Percentiles rank a stretch among this genome's conserved stretches.
Conservation (phyloP, 129 eudicot genomes). For the Glebionis coronaria region DNA sequence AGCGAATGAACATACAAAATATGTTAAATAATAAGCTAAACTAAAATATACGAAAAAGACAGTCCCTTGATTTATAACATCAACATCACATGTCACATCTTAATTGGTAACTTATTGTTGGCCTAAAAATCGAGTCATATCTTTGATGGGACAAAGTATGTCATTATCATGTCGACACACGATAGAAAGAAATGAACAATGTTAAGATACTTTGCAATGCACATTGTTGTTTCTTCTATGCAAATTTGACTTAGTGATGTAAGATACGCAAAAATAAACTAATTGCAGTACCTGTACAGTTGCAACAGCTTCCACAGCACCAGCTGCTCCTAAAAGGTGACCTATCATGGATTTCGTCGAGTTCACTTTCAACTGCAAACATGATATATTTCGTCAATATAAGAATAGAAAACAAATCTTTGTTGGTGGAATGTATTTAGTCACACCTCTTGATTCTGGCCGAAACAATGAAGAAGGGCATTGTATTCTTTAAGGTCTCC, state of each 20-base stretch:
- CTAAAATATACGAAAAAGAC: not conserved
- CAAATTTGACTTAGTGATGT: not conserved
- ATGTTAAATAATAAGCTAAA: too few relatives aligned
- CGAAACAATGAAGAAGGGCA: constrained; percentile 86
- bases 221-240: not conserved
- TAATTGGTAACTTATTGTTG: constrained; percentile 1
- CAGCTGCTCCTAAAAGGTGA: constrained; percentile 97
- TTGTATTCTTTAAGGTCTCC: constrained; percentile 90
- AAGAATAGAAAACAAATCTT: constrained; percentile 8
- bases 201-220: not conserved
- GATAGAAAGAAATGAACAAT: not conserved
- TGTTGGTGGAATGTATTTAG: not conserved
- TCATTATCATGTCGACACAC: not conserved
- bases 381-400: not conserved
- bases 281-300: constrained; percentile 66
- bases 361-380: constrained; percentile 77
- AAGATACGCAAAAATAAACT: not conserved
- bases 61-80: not conserved
- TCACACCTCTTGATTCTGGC: constrained; percentile 86
- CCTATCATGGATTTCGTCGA: constrained; percentile 98
- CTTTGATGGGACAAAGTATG: not conserved
- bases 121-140: not conserved
- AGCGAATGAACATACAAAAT: too few relatives aligned
- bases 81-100: constrained; percentile 4
- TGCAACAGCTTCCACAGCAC: constrained; percentile 98